These are phyloP conservation scores for Aspergillus hancockii DNA, from an alignment of 495 filamentous ascomycete species.

Conservation along the genomic window DNA sequence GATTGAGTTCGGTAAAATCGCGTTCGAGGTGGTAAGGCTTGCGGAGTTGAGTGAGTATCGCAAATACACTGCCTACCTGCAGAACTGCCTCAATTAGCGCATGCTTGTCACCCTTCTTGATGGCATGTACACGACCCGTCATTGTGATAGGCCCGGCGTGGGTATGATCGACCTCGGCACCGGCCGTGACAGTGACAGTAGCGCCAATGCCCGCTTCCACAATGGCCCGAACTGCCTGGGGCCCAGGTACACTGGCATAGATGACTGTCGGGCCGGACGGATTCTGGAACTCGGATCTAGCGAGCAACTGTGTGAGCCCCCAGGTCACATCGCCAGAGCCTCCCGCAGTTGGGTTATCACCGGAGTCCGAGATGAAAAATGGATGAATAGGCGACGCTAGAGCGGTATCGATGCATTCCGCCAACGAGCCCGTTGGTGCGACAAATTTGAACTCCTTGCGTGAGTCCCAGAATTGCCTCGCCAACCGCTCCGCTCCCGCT, in stretches of 20 bases:
- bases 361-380: slow-evolving; percentile 61
- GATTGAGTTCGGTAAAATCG: slow-evolving; percentile 54
- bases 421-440: slow-evolving; percentile 53
- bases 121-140: slow-evolving; percentile 54
- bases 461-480: slow-evolving; percentile 51
- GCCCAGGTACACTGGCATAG: slow-evolving; percentile 58
- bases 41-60: slow-evolving; percentile 55
- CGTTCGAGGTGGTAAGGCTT: slow-evolving; percentile 59
- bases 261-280: slow-evolving; percentile 46
- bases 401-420: slow-evolving; percentile 50
- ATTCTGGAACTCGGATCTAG: slow-evolving; percentile 47
- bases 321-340: slow-evolving; percentile 59
- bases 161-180: slow-evolving; percentile 54
- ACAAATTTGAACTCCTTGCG: slow-evolving; percentile 53
- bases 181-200: slow-evolving; percentile 54
- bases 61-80: slow-evolving; percentile 54
- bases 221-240: slow-evolving; percentile 45
- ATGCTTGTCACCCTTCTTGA: slow-evolving; percentile 53
- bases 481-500: slow-evolving; percentile 45
- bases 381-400: slow-evolving; percentile 46
- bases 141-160: slow-evolving; percentile 55
- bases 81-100: slow-evolving; percentile 53
- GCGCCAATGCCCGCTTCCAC: slow-evolving; percentile 50
- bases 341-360: slow-evolving; percentile 59
- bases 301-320: slow-evolving; percentile 48